Base-by-base conservation (phyloP, 257 asterid species). In the Solanum chilense region DNA sequence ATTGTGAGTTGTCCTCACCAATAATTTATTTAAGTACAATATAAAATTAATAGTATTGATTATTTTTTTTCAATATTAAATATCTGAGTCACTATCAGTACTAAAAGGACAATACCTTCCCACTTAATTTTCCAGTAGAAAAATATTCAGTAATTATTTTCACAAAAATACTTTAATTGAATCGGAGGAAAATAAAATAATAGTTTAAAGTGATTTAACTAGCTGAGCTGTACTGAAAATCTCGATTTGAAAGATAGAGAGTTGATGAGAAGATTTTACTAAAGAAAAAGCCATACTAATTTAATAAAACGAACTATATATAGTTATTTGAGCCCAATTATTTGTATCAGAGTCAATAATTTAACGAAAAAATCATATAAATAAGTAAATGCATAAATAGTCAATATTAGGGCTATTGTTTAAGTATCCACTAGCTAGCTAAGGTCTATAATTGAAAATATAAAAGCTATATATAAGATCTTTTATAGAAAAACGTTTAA, bases 271-370 rank as follows among this genome's bases (percentile, higher is more conserved):
- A 37, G 7, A 37, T 37, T 37, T 37, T 37, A 37, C 39, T 37
- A 37, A 37, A 37, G 3, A 16, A 70, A 70, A 31, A 15, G 2
- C 16, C 2, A 70, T 16, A 20, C 4, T 1, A 0, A 70, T 6
- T 70, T 31, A 23, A 3, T 1, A 70, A 15, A 31, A 0, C 3
- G 0, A 2, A 70, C 0, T 15, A 70, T 70, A 70, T 70, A 3
- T n/a, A 31, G 0, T 70, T 70, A 16, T 16, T 31, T 69, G 3
- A 15, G 7, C 6, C 0, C 1, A 9, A 8, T 1, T 3, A 0
- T 3, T 7, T 0, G 1, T 29, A 69, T 29, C 6, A 7, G 1
- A 3, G 12, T 13, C 0, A 68, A 27, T 15, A 3, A 0, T 68
- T 31, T 14, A 70, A 15, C 0, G 7, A 16, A 4, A 31, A 9